Percentiles rank a stretch among this genome's conserved stretches.
phyloP scores from a whole-genome alignment of 352 stramenopile species.

The Aphanomyces stellatus region DNA sequence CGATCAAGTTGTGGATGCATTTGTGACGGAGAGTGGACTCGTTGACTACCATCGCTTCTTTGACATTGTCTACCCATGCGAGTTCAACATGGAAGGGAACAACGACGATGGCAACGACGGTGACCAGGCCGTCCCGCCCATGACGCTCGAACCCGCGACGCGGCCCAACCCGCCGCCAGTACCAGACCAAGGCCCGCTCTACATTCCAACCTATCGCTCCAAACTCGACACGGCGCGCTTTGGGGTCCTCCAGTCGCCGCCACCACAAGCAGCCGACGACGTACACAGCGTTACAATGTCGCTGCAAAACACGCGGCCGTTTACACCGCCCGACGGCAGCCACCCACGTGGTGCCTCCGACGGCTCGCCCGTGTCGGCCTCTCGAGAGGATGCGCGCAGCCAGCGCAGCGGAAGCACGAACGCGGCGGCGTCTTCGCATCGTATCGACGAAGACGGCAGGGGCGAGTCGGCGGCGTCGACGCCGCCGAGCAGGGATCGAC shows the following conservation, averaged over 20 bases:
- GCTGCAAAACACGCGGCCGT: not conserved
- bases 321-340: not conserved
- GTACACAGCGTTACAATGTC: not conserved
- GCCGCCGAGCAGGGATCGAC: not conserved
- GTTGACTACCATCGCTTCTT: conserved; percentile 18
- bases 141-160: not conserved
- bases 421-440: no score
- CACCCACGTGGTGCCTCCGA: not conserved
- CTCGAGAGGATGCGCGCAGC: no score
- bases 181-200: conserved; percentile 8
- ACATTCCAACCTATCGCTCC: conserved; percentile 12
- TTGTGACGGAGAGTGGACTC: not conserved
- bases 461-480: not conserved
- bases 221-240: conserved; percentile 17
- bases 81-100: not conserved
- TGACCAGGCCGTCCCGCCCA: not conserved
- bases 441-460: no score
- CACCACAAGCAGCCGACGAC: not conserved
- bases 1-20: not conserved
- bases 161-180: not conserved
- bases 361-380: not conserved
- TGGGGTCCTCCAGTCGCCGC: not conserved
- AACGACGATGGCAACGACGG: not conserved
- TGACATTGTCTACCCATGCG: conserved; percentile 10
- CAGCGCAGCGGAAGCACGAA: no score